Conservation (phyloP, 192 early-diverging fungal genomes). For the Coemansia sp. region DNA sequence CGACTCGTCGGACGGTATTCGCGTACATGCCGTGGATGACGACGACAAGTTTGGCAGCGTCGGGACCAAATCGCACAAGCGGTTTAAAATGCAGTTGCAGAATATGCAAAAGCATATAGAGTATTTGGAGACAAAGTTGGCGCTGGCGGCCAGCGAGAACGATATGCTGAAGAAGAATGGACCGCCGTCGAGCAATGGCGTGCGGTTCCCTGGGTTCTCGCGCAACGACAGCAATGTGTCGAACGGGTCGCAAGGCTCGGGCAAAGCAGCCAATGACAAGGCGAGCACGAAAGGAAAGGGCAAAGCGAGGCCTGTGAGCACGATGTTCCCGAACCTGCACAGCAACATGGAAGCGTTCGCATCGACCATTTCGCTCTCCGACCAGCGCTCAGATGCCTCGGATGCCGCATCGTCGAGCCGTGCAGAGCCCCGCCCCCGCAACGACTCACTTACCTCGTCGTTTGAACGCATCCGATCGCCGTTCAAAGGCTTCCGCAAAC, state of each 20-base stretch:
- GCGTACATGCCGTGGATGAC: slow-evolving; percentile 40
- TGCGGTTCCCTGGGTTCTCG: slow-evolving; percentile 28
- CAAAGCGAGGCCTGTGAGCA: slow-evolving; percentile 20
- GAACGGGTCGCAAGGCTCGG: neutral
- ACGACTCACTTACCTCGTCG: slow-evolving; percentile 49
- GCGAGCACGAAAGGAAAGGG: neutral
- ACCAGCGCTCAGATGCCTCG: slow-evolving; percentile 7
- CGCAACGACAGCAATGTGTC: slow-evolving; percentile 19
- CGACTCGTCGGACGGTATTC: slow-evolving; percentile 38
- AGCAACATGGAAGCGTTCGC: slow-evolving; percentile 38
- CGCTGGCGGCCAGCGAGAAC: slow-evolving; percentile 49
- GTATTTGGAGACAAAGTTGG: slow-evolving; percentile 53
- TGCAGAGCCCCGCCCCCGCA: slow-evolving; percentile 29
- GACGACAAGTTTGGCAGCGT: slow-evolving; percentile 34
- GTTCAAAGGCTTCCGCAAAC: slow-evolving; percentile 54
- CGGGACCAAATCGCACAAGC: slow-evolving; percentile 52
- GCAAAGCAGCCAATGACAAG: slow-evolving; percentile 1
- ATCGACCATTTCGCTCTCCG: slow-evolving; percentile 33
- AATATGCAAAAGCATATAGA: slow-evolving; percentile 57
- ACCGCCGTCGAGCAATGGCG: slow-evolving; percentile 6
- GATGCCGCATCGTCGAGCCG: slow-evolving; percentile 1
- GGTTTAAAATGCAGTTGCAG: slow-evolving; percentile 54
- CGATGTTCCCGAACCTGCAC: slow-evolving; percentile 44
- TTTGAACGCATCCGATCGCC: slow-evolving; percentile 53
- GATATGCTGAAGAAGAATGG: slow-evolving; percentile 35